These are phyloP conservation scores for Starmera quercuum DNA, from an alignment of 805 yeast genomes.

Conservation along the genomic window DNA sequence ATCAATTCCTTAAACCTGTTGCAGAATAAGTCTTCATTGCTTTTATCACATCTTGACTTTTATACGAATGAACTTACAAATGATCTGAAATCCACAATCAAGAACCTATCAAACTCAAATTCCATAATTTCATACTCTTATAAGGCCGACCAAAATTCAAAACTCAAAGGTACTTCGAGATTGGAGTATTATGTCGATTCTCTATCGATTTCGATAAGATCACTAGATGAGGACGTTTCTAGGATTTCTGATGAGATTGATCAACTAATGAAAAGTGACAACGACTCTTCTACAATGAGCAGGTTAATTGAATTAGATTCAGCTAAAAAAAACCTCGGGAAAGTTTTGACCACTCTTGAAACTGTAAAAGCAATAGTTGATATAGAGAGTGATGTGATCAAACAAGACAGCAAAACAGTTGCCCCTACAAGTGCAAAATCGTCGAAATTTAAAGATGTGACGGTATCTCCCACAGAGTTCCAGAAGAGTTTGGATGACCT, in stretches of 20 bases:
- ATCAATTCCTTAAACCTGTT: constrained; percentile 28
- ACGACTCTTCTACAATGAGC: constrained; percentile 19
- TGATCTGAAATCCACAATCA: constrained; percentile 44
- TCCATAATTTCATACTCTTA: constrained; percentile 38
- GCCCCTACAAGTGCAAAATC: constrained; percentile 15
- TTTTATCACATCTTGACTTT: constrained; percentile 54
- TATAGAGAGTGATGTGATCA: constrained; percentile 10
- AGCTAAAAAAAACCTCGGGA: constrained; percentile 36
- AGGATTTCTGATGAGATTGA: constrained; percentile 17
- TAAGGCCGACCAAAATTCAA: constrained; percentile 6
- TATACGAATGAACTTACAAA: constrained; percentile 51
- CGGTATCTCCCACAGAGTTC: constrained; percentile 25
- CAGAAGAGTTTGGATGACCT: constrained; percentile 34
- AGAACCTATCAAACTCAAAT: constrained; percentile 40
- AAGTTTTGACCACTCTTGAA: constrained; percentile 40
- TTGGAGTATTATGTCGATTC: constrained; percentile 62
- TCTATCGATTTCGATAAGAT: constrained; percentile 47
- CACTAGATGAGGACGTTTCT: constrained; percentile 42
- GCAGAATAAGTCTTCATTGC: constrained; percentile 39
- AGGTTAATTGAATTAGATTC: constrained; percentile 35
- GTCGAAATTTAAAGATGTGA: constrained; percentile 3
- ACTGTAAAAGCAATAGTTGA: constrained; percentile 31
- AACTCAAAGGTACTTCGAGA: constrained; percentile 39
- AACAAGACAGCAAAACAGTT: constrained; percentile 1
- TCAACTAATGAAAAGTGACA: constrained; percentile 17